These are phyloP conservation scores for Talinum fruticosum DNA, from an alignment of 148 eudicot genomes.

Conservation along the genomic window DNA sequence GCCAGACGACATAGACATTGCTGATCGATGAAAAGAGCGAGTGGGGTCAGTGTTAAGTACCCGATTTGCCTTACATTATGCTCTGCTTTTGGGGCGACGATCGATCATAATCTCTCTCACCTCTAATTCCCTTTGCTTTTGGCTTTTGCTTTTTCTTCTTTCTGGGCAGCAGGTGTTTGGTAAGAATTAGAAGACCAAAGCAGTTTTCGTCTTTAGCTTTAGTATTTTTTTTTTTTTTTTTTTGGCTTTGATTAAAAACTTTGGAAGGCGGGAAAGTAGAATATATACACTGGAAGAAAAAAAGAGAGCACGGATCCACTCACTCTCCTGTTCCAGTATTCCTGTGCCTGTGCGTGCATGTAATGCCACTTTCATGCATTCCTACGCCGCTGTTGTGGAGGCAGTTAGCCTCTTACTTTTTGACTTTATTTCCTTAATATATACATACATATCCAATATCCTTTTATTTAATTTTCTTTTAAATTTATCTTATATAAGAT, in stretches of 20 bases:
- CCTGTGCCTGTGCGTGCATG: background rate
- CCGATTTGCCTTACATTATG: background rate
- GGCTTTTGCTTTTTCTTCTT: background rate
- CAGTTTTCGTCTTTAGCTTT: background rate
- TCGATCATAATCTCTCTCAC: constrained; percentile 18
- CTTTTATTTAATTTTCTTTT: too few species aligned
- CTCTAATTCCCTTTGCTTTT: background rate
- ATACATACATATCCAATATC: too few species aligned
- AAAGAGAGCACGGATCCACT: constrained; percentile 11
- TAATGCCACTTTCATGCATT: background rate
- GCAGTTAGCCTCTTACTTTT: background rate
- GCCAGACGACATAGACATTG: too few species aligned
- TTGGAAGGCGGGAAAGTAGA: constrained; percentile 26
- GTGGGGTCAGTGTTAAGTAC: constrained; percentile 9
- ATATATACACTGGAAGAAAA: constrained; percentile 14
- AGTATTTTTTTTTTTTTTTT: constrained; percentile 18
- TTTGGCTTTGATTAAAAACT: constrained; percentile 1
- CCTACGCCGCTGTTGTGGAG: constrained; percentile 12
- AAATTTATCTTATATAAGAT: too few species aligned
- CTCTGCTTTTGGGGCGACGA: constrained; percentile 24
- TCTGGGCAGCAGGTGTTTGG: background rate
- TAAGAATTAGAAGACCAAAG: background rate
- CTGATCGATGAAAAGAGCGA: too few species aligned
- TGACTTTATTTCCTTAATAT: background rate
- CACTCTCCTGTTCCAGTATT: background rate